These are phyloP conservation scores for Cladosporium sp. DNA, from an alignment of 2,329 filamentous ascomycete genomes.

Conservation along the genomic window DNA sequence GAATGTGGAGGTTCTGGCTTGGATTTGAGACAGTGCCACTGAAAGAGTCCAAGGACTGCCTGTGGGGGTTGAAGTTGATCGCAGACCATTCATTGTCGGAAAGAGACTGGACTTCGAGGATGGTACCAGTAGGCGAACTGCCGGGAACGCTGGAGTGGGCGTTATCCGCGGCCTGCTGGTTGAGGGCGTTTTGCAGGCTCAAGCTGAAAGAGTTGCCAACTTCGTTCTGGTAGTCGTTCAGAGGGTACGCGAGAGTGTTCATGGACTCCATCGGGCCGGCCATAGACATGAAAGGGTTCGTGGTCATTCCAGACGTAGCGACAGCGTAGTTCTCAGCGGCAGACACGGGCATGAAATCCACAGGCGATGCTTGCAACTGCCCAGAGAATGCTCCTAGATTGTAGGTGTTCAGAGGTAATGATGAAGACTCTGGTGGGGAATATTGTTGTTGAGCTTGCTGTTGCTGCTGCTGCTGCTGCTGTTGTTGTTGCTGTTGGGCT, in stretches of 20 bases:
- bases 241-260: conserved; percentile 38
- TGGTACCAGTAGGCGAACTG: conserved; percentile 72
- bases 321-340: conserved; percentile 32
- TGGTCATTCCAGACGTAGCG: conserved; percentile 38
- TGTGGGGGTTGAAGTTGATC: conserved; percentile 43
- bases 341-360: conserved; percentile 43
- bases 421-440: conserved; percentile 20
- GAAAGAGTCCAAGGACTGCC: conserved; percentile 62
- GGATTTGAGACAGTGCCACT: conserved; percentile 77
- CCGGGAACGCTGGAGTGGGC: conserved; percentile 37
- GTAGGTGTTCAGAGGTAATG: conserved; percentile 30
- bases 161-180: conserved; percentile 38
- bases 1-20: conserved; percentile 80
- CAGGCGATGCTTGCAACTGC: conserved; percentile 41
- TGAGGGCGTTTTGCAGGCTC: conserved; percentile 42
- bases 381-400: conserved; percentile 34
- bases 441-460: conserved; percentile 20
- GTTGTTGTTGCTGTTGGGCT: conserved; percentile 15
- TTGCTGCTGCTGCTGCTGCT: conserved; percentile 11
- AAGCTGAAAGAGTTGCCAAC: conserved; percentile 48
- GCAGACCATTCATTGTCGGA: conserved; percentile 88
- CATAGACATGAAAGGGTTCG: conserved; percentile 37
- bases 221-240: conserved; percentile 68
- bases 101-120: conserved; percentile 80
- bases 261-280: conserved; percentile 41